A percentile compares a stretch with the other conserved stretches of the same genome.
Conservation (phyloP, 345 rosid species). For the Luvunga scandens region DNA sequence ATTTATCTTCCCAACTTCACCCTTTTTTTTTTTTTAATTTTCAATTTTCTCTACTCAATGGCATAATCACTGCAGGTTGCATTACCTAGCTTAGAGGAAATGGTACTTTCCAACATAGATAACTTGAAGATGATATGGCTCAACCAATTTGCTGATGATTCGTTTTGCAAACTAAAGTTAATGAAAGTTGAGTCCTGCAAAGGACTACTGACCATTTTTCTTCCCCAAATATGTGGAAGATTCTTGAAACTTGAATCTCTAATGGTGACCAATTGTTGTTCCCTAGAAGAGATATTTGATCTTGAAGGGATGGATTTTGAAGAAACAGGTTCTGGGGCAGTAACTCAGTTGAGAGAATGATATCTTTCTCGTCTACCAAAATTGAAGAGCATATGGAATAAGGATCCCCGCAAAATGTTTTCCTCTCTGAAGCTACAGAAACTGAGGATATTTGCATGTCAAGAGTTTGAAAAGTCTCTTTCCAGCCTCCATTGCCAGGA, state of each 20-base stretch:
- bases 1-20: no score
- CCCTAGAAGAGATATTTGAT: slow-evolving; percentile 12
- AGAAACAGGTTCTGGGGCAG: no score
- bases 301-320: not conserved
- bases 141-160: slow-evolving; percentile 7
- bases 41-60: not conserved
- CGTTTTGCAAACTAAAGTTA: slow-evolving; percentile 13
- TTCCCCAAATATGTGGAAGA: not conserved
- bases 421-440: not conserved
- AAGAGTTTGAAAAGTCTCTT: slow-evolving; percentile 5
- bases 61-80: slow-evolving; percentile 11
- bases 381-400: not conserved
- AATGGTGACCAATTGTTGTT: slow-evolving; percentile 5
- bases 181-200: not conserved
- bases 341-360: not conserved
- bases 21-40: no score
- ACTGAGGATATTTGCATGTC: not conserved
- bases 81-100: slow-evolving; percentile 22
- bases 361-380: not conserved
- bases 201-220: slow-evolving; percentile 13
- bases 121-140: slow-evolving; percentile 22
- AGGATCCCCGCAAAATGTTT: not conserved
- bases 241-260: slow-evolving; percentile 1
- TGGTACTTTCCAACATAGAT: slow-evolving; percentile 12
- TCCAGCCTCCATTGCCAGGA: slow-evolving; percentile 6